Conservation (phyloP, 2,329 filamentous ascomycete species). For the Exophiala spinifera region DNA sequence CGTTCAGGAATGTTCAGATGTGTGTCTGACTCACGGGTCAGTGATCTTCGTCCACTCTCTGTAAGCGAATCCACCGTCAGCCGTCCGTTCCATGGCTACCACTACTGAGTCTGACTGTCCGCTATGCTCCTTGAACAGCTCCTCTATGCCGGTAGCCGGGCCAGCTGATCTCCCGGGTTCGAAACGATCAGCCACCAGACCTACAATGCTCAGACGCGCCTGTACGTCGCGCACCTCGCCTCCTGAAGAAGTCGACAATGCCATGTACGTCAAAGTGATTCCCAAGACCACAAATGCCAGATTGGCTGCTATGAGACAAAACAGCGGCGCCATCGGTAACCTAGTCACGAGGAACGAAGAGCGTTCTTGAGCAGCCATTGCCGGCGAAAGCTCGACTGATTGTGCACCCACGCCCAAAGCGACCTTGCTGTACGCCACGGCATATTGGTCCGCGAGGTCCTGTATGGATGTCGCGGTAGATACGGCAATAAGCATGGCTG, state of each 20-base stretch:
- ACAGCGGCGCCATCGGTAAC: neutral
- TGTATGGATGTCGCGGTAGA: neutral
- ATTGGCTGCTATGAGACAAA: neutral
- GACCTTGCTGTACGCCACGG: conserved; percentile 5
- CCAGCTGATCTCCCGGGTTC: conserved; percentile 3
- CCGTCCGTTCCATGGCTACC: neutral
- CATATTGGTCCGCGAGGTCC: conserved; percentile 4
- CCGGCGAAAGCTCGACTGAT: neutral
- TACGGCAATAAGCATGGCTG: conserved; percentile 1
- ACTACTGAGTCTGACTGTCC: neutral
- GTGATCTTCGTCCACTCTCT: neutral
- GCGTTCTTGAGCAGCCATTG: neutral
- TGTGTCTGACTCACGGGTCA: neutral
- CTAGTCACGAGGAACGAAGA: neutral
- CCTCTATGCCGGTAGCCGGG: conserved; percentile 2
- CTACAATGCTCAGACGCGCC: conserved; percentile 15
- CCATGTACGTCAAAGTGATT: neutral
- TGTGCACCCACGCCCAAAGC: conserved; percentile 8
- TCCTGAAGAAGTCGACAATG: neutral
- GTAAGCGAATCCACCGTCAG: neutral
- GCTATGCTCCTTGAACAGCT: conserved; percentile 15
- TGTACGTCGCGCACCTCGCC: conserved; percentile 13
- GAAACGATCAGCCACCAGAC: conserved; percentile 12
- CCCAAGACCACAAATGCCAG: conserved; percentile 1
- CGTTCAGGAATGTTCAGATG: too few relatives aligned